Evolutionary conservation across 306 rosid genomes (phyloP).

Genomic region (Comarum palustre): DNA sequence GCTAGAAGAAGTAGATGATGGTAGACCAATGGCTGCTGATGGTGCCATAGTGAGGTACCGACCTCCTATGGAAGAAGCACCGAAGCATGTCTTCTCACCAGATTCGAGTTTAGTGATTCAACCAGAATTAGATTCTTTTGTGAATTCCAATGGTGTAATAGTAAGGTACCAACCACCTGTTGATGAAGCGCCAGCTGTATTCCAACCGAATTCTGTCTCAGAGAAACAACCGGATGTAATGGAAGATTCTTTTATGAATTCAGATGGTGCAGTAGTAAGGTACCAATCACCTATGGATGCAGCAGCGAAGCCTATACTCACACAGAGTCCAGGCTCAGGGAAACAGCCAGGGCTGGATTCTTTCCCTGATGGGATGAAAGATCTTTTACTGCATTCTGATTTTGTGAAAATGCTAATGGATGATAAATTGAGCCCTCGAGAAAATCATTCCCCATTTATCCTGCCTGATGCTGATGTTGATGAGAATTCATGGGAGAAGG

Average conservation of each 20-base stretch:
- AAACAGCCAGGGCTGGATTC: not conserved
- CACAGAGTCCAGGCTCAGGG: not conserved
- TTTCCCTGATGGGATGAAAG: constrained; percentile 6
- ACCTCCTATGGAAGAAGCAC: constrained; percentile 47
- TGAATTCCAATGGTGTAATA: constrained; percentile 63
- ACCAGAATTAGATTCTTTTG: constrained; percentile 41
- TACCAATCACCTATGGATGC: not conserved
- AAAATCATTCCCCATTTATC: constrained; percentile 49
- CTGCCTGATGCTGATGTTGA: constrained; percentile 66
- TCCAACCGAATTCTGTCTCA: constrained; percentile 29
- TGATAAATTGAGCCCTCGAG: constrained; percentile 57
- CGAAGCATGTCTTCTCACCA: constrained; percentile 30
- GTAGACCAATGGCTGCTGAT: constrained; percentile 39
- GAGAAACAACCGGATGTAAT: constrained; percentile 45
- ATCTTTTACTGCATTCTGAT: constrained; percentile 56
- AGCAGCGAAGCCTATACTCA: not conserved
- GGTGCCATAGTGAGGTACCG: constrained; percentile 65
- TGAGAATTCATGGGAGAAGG: constrained; percentile 59
- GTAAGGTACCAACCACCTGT: constrained; percentile 59
- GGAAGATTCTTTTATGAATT: constrained; percentile 54
- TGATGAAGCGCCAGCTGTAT: constrained; percentile 35
- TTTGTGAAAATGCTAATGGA: constrained; percentile 61
- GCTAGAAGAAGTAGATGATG: constrained; percentile 46
- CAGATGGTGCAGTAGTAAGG: constrained; percentile 36
- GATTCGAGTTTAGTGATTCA: constrained; percentile 31